These are phyloP conservation scores for Talaromyces sp. DNA, from an alignment of 2,329 filamentous ascomycete genomes.

Conservation along the genomic window DNA sequence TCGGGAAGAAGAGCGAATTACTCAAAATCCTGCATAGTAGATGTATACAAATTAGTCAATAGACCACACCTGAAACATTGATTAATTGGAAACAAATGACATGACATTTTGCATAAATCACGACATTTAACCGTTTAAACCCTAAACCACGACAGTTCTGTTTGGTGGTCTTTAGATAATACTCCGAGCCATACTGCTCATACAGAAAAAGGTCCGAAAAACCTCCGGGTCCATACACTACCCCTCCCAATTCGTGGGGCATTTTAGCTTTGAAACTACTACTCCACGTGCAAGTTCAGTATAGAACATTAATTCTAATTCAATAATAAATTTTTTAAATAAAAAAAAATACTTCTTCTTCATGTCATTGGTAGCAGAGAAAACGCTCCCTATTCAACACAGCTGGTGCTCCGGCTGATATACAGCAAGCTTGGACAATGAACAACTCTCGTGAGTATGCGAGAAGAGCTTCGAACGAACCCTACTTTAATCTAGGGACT, in stretches of 20 bases:
- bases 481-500: conserved; percentile 29
- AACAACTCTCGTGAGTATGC: not conserved
- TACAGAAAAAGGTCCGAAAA: conserved; percentile 4
- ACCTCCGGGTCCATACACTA: conserved; percentile 1
- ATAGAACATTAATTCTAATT: not conserved
- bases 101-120: not conserved
- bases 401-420: not conserved
- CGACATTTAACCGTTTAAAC: not conserved
- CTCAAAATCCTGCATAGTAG: too few species aligned
- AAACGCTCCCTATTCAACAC: not conserved
- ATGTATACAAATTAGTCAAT: not conserved
- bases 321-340: not conserved
- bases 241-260: not conserved
- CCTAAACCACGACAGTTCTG: not conserved
- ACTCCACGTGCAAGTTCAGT: not conserved
- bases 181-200: not conserved
- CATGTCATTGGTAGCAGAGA: not conserved
- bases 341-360: not conserved
- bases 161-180: not conserved
- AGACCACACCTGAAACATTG: not conserved
- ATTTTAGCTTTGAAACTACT: not conserved
- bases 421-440: conserved; percentile 9
- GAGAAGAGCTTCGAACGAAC: conserved; percentile 14
- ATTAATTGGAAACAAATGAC: not conserved
- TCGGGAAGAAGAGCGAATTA: not conserved